Base-by-base conservation (phyloP, 768 basidiomycete genomes). In the Lentinula lateritia region DNA sequence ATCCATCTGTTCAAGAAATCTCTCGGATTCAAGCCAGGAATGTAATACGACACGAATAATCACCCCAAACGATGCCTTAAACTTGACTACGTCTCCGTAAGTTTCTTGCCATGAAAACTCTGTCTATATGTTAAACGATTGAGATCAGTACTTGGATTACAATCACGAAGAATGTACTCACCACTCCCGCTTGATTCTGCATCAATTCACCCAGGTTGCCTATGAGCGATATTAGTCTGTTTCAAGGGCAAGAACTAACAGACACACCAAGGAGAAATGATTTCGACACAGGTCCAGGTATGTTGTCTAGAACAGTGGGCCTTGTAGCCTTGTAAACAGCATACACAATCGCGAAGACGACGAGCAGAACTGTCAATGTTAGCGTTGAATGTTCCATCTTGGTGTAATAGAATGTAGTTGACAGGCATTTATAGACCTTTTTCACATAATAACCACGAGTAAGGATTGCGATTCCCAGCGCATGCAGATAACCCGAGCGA, bases 1-100 rank as follows among this genome's bases (percentile, higher is more conserved):
- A 53, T 74, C 67, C 39, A 66, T 65, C 74, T 75, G 20, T 43
- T 35, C 5, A 43, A 9, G 10, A 8, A 7, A 41, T 54, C 18
- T 9, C 23, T 54, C 39, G 20, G 5, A n/a, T 20, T 5, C 5
- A 34, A 28, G 16, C 18, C 32, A n/a, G 18, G 15, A 23, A 10
- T 50, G 18, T 8, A 6, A 18, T 50, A n/a, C 36, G 15, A 46
- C 35, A 3, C 12, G 15, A 7, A n/a, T 36, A 60, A 36, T 6
- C 7, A 63, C 62, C 15, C 45, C 46, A 35, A 63, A 60, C 8
- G 62, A 45, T 6, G 28, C 62, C 20, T 57, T 53, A 23, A 63
- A 42, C 5, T 34, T 23, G 5, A 63, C 42, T 4, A 60, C 62
- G 9, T 46, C n/a, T 13, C 62, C 62, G 42, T 60, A 63, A 9